These are phyloP conservation scores for Metschnikowia bowlesiae DNA, from an alignment of 805 yeast genomes.

Conservation along the genomic window DNA sequence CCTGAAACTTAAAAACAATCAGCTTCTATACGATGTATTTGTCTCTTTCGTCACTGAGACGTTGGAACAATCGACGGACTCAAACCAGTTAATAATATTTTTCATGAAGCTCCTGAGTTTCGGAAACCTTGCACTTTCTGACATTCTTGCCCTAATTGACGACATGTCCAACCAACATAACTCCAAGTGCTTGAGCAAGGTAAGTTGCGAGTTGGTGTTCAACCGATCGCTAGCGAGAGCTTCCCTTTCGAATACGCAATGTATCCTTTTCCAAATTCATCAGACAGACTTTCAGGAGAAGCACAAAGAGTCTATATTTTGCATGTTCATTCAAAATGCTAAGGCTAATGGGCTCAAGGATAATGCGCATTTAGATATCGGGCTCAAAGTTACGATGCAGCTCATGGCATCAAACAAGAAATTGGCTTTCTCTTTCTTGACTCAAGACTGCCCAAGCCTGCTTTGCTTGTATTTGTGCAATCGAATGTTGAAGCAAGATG, in stretches of 20 bases:
- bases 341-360: background rate
- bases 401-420: slow-evolving; percentile 4
- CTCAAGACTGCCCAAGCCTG: slow-evolving; percentile 19
- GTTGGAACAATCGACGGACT: background rate
- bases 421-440: slow-evolving; percentile 3
- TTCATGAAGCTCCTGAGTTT: slow-evolving; percentile 16
- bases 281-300: slow-evolving; percentile 13
- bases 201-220: slow-evolving; percentile 5
- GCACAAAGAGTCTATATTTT: slow-evolving; percentile 11
- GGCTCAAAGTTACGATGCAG: background rate
- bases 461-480: slow-evolving; percentile 43
- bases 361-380: background rate
- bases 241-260: slow-evolving; percentile 11
- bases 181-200: background rate
- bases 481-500: slow-evolving; percentile 25
- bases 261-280: slow-evolving; percentile 11
- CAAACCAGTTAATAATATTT: slow-evolving; percentile 4
- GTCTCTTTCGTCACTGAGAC: slow-evolving; percentile 3
- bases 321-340: slow-evolving; percentile 13
- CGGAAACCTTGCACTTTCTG: slow-evolving; percentile 16
- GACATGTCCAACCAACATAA: slow-evolving; percentile 3
- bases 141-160: slow-evolving; percentile 12
- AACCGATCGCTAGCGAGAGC: background rate
- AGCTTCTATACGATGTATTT: slow-evolving; percentile 4
- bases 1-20: slow-evolving; percentile 2